These are phyloP conservation scores for Dothistroma pini DNA, from an alignment of 2,329 filamentous ascomycete species.

Conservation along the genomic window DNA sequence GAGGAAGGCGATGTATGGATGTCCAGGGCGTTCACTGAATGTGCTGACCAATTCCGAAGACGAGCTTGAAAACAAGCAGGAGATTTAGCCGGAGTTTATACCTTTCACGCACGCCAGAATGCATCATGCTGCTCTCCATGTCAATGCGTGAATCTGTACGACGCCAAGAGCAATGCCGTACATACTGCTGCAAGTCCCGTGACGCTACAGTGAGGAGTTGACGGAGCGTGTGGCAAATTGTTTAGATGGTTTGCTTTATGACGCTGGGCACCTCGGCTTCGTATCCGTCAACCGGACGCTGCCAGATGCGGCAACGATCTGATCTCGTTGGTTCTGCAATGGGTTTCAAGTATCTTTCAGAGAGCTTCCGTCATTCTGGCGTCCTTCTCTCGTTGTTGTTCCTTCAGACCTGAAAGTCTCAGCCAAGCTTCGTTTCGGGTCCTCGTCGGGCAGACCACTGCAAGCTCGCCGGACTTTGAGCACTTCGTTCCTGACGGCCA, in stretches of 20 bases:
- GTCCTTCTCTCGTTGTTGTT: constrained; percentile 48
- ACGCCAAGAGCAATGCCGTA: neutral
- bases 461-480: constrained; percentile 65
- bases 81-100: neutral
- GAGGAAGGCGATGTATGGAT: neutral
- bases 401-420: constrained; percentile 72
- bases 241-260: neutral
- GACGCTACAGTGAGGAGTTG: neutral
- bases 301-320: neutral
- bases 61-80: neutral
- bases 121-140: too few relatives aligned
- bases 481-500: constrained; percentile 73
- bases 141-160: too few relatives aligned
- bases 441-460: constrained; percentile 75
- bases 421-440: constrained; percentile 69
- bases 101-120: neutral
- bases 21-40: neutral
- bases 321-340: neutral
- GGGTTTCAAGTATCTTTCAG: constrained; percentile 52
- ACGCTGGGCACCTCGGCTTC: neutral
- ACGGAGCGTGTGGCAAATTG: neutral
- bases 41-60: neutral
- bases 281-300: neutral
- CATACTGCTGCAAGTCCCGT: neutral
- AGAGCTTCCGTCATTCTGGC: constrained; percentile 59